Evolutionary conservation across 1,284 basidiomycete genomes (phyloP).

Genomic region (Phlebopus sp.): DNA sequence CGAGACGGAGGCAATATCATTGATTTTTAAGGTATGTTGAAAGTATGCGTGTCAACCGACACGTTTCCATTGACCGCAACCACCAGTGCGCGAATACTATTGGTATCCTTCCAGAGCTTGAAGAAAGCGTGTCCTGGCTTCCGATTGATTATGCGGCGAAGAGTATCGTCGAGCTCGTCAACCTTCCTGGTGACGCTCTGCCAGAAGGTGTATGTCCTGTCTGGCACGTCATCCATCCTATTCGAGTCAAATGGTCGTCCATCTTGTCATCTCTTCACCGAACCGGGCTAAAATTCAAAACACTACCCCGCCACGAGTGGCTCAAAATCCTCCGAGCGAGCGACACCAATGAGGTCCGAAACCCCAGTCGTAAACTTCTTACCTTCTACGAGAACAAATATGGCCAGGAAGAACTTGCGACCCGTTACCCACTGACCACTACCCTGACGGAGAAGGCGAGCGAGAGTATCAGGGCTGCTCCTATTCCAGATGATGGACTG

Average conservation of each 20-base stretch:
- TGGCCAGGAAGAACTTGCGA: conserved; percentile 13
- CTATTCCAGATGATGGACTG: conserved; percentile 24
- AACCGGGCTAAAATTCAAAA: conserved; percentile 44
- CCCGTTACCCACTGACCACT: conserved; percentile 21
- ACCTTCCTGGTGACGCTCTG: conserved; percentile 13
- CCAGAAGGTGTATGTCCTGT: conserved; percentile 26
- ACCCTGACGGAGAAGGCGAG: conserved; percentile 26
- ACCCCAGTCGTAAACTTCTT: conserved; percentile 51
- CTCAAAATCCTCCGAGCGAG: conserved; percentile 41
- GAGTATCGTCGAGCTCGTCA: conserved; percentile 48
- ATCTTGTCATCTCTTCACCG: conserved; percentile 42
- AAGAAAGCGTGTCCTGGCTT: conserved; percentile 53
- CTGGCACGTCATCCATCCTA: conserved; percentile 50
- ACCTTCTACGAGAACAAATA: conserved; percentile 39
- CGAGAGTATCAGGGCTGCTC: conserved; percentile 26
- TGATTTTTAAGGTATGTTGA: conserved; percentile 28
- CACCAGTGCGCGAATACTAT: conserved; percentile 40
- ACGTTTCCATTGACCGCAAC: conserved; percentile 14
- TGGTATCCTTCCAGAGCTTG: conserved; percentile 43
- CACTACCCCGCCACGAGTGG: conserved; percentile 45
- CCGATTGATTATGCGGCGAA: conserved; percentile 55
- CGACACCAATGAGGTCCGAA: conserved; percentile 40
- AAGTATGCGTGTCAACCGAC: conserved; percentile 11
- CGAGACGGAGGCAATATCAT: conserved; percentile 49
- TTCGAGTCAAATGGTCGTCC: conserved; percentile 38